Base-by-base conservation (phyloP, 139 green algal species). In the Tetraselmis striata region DNA sequence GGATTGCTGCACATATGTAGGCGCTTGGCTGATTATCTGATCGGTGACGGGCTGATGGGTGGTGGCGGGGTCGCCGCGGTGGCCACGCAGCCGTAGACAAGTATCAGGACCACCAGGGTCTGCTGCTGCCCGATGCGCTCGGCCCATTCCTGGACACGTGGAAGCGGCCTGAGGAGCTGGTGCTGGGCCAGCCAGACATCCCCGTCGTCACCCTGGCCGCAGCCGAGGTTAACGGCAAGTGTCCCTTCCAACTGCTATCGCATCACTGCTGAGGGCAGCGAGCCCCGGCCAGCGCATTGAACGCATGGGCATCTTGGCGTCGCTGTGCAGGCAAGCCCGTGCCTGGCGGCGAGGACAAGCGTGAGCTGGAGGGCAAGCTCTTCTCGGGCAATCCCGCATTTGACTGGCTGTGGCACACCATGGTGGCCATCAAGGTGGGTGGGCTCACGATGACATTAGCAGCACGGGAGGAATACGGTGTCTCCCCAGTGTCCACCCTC, bases 81-180 rank as follows among this genome's bases (percentile, higher is more conserved):
- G n/a, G n/a, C 45, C 45, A 18, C 45, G 5, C 45, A 67, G 45
- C 45, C 45, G 45, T 18, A 85, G 90, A 89, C 1, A 94, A 94
- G 83, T 92, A 90, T 75, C 86, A 92, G 31, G 91, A 94, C 75
- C 28, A 81, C 26, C 76, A 82, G 2, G 91, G 91, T 0, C 32
- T 84, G 75, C 59, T 83, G 59, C 86, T 93, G 29, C 88, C 91
- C 0, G 77, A 84, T n/a, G 84, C 84, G 27, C 59, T 89, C 2
- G 30, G 87, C 81, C 79, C 78, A 2, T 93, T 90, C 30, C 81
- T 92, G 32, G 90, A 95, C 80, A 83, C 84, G 1, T 95, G 91
- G 91, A 95, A 95, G 84, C 86, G 91, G n/a, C 83, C 89, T n/a
- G 88, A 93, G 67, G 84, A 93, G 59, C 84, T 92, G 81, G 84